Evolutionary conservation across 345 rosid species (phyloP).

Genomic region (Turritis glabra): DNA sequence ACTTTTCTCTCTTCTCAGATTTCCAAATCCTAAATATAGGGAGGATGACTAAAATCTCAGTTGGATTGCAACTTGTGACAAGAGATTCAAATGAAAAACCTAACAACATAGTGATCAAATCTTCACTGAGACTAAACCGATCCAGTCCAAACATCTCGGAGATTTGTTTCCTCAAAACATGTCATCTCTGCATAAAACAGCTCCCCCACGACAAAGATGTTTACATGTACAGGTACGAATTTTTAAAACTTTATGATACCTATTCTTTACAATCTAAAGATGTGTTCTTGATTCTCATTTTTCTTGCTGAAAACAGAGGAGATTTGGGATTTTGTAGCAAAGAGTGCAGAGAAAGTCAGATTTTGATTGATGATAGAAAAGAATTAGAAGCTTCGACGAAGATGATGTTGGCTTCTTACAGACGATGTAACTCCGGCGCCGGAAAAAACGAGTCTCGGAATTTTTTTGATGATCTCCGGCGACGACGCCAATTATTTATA

Average conservation of each 20-base stretch:
- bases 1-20: neutral
- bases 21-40: neutral
- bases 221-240: constrained; percentile 76
- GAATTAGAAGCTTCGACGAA: constrained; percentile 54
- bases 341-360: constrained; percentile 72
- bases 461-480: constrained; percentile 48
- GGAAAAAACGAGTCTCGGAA: constrained; percentile 37
- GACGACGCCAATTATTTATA: constrained; percentile 34
- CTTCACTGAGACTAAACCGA: constrained; percentile 38
- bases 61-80: constrained; percentile 61
- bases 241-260: neutral
- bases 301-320: constrained; percentile 50
- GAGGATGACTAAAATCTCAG: constrained; percentile 35
- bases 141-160: constrained; percentile 22
- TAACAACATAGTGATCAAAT: constrained; percentile 48
- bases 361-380: constrained; percentile 57
- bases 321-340: constrained; percentile 78
- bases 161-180: constrained; percentile 57
- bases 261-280: neutral
- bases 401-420: constrained; percentile 41
- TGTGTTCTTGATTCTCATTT: neutral
- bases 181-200: constrained; percentile 56
- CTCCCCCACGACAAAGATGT: constrained; percentile 60
- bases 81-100: constrained; percentile 35
- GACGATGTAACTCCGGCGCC: constrained; percentile 42